Evolutionary conservation across 2,329 filamentous ascomycete genomes (phyloP), one percentile per base, ranked within the genome.

Genomic region (Gaeumannomyces sp.): DNA sequence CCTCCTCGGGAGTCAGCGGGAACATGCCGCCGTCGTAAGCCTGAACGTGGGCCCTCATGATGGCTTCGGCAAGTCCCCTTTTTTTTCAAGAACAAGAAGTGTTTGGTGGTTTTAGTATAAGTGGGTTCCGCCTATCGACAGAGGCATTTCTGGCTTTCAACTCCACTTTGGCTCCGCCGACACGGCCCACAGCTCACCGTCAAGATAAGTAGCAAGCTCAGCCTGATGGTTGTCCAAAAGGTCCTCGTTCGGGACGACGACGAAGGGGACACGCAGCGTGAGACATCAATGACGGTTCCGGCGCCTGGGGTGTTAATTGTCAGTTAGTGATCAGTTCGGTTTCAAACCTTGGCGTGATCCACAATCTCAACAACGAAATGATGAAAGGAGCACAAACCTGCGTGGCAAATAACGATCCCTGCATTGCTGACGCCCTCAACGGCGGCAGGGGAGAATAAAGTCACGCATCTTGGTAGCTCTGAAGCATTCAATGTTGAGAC

Each of bases 221-320:
- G 87, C 84, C 76, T 99, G 95, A 73, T 99, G 95, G 71, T 99
- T 94, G 72, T 96, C 88, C 70, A 97, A 83, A 0, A 99, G 83
- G 8, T 81, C 80, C 1, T 87, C 83, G 74, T 99, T 99, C 2
- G 94, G 91, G 2, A 99, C 93, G 0, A 97, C 92, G 62, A 99
- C 84, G n/a, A 98, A 79, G 3, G 91, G 89, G 0, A 93, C 80
- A 19, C 86, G 63, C 90, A 79, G 59, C 91, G 86, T 67, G 96
- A 85, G 0, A 89, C 92, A 73, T 93, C 92, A 0, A 98, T 82
- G 33, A 98, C 93, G 3, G 92, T 93, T 11, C 95, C 95, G 16
- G 94, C 93, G 22, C 94, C 93, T 97, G 63, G 22, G 19, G 61
- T 59, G 56, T 62, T 7, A 16, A 8, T 45, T 61, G 28, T 38